A percentile compares a stretch with the other conserved stretches of the same genome.
phyloP scores from a whole-genome alignment of 2,329 filamentous ascomycete genomes.

The Fusarium praegraminearum region DNA sequence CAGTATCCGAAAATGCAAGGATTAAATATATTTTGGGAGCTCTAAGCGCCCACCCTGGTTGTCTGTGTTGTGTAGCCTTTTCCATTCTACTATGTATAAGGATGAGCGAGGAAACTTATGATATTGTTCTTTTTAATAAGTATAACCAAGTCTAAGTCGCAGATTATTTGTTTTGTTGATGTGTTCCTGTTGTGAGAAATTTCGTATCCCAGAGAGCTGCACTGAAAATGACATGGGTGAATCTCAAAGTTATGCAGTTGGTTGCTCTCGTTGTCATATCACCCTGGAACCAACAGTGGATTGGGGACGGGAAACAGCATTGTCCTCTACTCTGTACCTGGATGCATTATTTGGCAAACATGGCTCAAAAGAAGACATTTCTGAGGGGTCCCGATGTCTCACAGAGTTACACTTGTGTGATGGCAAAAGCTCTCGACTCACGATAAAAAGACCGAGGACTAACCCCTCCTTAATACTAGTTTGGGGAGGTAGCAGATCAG shows the following conservation, averaged over 20 bases:
- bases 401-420: not conserved
- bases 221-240: not conserved
- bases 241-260: not conserved
- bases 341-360: not conserved
- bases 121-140: not conserved
- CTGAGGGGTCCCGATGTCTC: not conserved
- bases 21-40: constrained; percentile 6
- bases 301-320: fast-evolving
- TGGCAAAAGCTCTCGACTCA: not conserved
- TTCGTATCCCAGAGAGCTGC: no score
- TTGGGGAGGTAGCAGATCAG: not conserved
- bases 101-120: not conserved
- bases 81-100: not conserved
- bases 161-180: not conserved
- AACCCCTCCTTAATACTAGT: not conserved
- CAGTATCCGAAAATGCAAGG: constrained; percentile 1
- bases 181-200: no score
- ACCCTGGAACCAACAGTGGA: not conserved
- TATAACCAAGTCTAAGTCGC: no score
- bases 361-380: not conserved
- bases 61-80: not conserved
- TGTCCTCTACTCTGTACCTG: not conserved
- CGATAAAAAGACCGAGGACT: not conserved
- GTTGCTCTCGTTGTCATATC: not conserved
- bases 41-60: constrained; percentile 14